Percentiles rank a stretch among this genome's conserved stretches.
Conservation (phyloP, 108 stramenopile species). For the Discostella pseudostelligera region DNA sequence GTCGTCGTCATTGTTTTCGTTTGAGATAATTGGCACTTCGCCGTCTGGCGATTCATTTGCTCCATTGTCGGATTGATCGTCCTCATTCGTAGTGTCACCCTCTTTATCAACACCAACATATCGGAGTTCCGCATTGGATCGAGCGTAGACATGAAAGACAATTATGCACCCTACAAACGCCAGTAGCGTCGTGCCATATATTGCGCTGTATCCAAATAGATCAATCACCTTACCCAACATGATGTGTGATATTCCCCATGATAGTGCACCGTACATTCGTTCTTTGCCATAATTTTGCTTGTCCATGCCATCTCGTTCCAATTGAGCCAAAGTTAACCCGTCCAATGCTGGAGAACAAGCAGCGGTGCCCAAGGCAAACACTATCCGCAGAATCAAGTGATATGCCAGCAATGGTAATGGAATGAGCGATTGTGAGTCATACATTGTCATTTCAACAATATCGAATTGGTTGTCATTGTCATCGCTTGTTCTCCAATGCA, state of each 20-base stretch:
- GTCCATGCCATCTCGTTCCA: constrained; percentile 38
- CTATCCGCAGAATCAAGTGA: constrained; percentile 33
- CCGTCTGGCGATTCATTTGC: constrained; percentile 14
- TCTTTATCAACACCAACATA: constrained; percentile 1
- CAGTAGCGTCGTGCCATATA: constrained; percentile 29
- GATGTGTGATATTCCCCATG: constrained; percentile 49
- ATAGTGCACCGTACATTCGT: constrained; percentile 46
- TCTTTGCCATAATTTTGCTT: constrained; percentile 46
- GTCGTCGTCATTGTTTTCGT: constrained; percentile 6
- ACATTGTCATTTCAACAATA: not conserved
- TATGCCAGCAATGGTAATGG: constrained; percentile 24
- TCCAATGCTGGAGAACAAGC: constrained; percentile 40
- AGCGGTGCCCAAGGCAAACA: constrained; percentile 33
- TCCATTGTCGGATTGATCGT: constrained; percentile 11
- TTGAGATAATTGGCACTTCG: not conserved
- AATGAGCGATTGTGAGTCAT: constrained; percentile 14
- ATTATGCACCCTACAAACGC: constrained; percentile 35
- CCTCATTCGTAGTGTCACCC: not conserved
- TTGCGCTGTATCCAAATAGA: constrained; percentile 29
- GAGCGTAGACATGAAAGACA: constrained; percentile 37
- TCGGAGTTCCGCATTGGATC: constrained; percentile 14
- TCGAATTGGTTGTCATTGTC: not conserved
- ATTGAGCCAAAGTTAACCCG: constrained; percentile 51
- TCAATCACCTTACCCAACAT: constrained; percentile 41
- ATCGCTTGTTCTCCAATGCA: not conserved